Conservation (phyloP, 1,284 basidiomycete species). For the Leccinum angustisporum region DNA sequence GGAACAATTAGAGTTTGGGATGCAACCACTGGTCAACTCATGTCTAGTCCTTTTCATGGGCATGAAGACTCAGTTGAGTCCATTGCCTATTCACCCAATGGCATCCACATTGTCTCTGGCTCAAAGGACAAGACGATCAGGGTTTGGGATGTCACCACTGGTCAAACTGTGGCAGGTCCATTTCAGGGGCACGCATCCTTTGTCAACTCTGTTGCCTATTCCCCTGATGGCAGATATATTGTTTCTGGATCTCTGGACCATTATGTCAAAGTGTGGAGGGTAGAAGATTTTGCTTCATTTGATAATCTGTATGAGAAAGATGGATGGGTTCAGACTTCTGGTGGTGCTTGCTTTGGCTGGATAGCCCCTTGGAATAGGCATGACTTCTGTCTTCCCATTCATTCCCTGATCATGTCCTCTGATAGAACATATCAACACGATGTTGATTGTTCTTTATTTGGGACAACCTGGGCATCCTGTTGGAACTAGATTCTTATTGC, state of each 20-base stretch:
- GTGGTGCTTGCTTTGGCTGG: neutral
- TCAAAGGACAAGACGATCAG: neutral
- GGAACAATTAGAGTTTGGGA: neutral
- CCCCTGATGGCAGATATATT: neutral
- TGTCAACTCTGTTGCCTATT: neutral
- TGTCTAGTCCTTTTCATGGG: neutral
- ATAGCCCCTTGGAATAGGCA: neutral
- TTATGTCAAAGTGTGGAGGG: neutral
- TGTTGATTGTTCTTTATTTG: neutral
- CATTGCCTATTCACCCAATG: neutral
- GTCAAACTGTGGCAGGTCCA: neutral
- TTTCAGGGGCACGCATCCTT: neutral
- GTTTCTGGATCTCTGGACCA: slow-evolving; percentile 1
- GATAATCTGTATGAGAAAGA: neutral
- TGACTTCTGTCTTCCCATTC: neutral
- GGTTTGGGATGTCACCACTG: neutral
- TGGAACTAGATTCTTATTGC: neutral
- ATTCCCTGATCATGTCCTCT: neutral
- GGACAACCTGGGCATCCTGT: neutral
- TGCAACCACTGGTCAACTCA: neutral
- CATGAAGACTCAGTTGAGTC: neutral
- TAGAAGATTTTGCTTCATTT: neutral
- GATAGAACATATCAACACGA: neutral
- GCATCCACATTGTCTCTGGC: neutral
- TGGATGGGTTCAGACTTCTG: neutral